Base-by-base conservation (phyloP, 306 rosid species). In the Hippophae gyantsensis region DNA sequence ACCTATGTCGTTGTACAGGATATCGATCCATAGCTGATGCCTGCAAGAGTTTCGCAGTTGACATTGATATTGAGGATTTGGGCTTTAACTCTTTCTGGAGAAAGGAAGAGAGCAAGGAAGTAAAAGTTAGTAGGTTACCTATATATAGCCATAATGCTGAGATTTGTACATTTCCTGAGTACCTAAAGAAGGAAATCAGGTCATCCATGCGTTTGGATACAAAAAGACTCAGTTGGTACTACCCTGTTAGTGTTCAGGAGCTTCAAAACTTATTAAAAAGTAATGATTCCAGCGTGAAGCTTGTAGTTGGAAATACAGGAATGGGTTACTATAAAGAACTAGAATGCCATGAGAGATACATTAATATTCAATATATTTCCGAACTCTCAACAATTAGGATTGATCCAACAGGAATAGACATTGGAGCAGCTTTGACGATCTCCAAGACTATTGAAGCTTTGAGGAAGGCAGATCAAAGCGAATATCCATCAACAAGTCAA, bases 1-100 rank as follows among this genome's bases (percentile, higher is more conserved):
- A 87, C 74, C 98, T 87, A 54, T 92, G 98, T 64, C 87, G 96
- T n/a, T 92, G 98, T 57, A 87, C 98, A 0, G 95, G 98, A 3
- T 92, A 92, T 42, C 82, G 96, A 42, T 64, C 99, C 5, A 85
- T 87, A 50, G 99, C 88, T 43, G 99, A 92, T 82, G 96, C 79
- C 65, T 92, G 93, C 73, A 92, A 87, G 77, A 92, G 99, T 65
- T 88, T 88, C 61, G 82, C 99, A 7, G 75, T 81, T 38, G 85
- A 88, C 66, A 88, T 85, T 63, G 98, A 92, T 69, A 78, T 92
- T 18, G 98, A 92, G 76, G 95, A 92, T 73, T 80, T 92, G 75
- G 98, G 98, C 48, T 52, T 83, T 53, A 92, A 92, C 67, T 70
- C 93, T 10, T 92, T 83, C 47, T 87, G 96, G 95, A 74, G 42